Conservation (phyloP, 768 basidiomycete genomes). For the Mrakia frigida region DNA sequence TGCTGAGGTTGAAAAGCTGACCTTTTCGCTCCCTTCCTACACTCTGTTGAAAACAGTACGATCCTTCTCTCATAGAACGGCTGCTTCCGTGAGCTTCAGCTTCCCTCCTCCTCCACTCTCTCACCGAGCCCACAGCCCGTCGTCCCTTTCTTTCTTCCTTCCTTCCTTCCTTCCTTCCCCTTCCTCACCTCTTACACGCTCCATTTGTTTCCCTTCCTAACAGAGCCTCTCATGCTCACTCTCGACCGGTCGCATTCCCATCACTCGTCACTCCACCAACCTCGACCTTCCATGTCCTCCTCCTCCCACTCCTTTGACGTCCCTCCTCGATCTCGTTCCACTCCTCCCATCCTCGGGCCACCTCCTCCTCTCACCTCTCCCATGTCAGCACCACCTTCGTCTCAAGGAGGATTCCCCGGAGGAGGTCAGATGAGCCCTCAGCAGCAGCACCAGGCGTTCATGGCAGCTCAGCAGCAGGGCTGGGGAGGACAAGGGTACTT, state of each 20-base stretch:
- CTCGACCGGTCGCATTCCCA: slow-evolving; percentile 25
- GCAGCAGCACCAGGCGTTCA: neutral
- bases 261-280: slow-evolving; percentile 7
- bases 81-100: neutral
- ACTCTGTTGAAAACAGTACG: neutral
- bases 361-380: neutral
- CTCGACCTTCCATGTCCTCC: slow-evolving; percentile 2
- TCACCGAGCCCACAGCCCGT: neutral
- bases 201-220: neutral
- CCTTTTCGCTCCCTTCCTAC: neutral
- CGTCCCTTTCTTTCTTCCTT: neutral
- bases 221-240: slow-evolving; percentile 27
- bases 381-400: neutral
- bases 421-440: slow-evolving; percentile 14
- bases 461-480: slow-evolving; percentile 1
- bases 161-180: neutral
- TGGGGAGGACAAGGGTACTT: neutral
- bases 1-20: neutral
- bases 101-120: neutral
- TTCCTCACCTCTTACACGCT: neutral
- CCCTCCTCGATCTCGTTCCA: slow-evolving; percentile 24
- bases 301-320: neutral
- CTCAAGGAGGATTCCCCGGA: neutral
- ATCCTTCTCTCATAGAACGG: neutral
- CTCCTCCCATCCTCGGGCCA: slow-evolving; percentile 19